Conservation (phyloP, 2,329 filamentous ascomycete species). For the Nakataea oryzae region DNA sequence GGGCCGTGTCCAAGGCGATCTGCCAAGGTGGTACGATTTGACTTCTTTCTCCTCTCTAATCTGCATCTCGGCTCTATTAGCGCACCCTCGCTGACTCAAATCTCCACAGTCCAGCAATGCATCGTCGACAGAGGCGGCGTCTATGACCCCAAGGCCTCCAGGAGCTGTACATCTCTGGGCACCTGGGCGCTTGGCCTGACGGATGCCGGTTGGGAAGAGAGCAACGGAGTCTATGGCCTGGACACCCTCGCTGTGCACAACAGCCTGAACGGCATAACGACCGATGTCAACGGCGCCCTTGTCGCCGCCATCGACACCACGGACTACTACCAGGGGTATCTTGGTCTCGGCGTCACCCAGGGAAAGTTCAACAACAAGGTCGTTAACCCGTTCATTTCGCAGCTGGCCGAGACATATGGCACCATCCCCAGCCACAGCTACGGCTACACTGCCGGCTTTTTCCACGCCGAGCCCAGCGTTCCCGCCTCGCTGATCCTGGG, state of each 20-base stretch:
- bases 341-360: conserved; percentile 45
- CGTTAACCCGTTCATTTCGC: conserved; percentile 39
- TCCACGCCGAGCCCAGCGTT: conserved; percentile 36
- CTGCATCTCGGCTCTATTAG: background rate
- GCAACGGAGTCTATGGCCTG: conserved; percentile 55
- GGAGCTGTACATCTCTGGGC: conserved; percentile 48
- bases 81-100: background rate
- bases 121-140: conserved; percentile 44
- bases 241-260: conserved; percentile 34
- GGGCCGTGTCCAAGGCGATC: conserved; percentile 57
- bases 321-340: conserved; percentile 40
- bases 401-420: conserved; percentile 47
- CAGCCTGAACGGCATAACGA: conserved; percentile 21
- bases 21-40: conserved; percentile 41
- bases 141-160: conserved; percentile 42
- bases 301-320: conserved; percentile 45
- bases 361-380: conserved; percentile 39
- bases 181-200: conserved; percentile 49
- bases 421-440: conserved; percentile 63
- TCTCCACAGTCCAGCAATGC: conserved; percentile 35
- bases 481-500: conserved; percentile 56
- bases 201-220: conserved; percentile 40
- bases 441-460: conserved; percentile 66
- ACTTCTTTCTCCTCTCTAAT: background rate
- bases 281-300: conserved; percentile 33